Evolutionary conservation across 1,284 basidiomycete genomes (phyloP).

Genomic region (Schizophyllum commune): DNA sequence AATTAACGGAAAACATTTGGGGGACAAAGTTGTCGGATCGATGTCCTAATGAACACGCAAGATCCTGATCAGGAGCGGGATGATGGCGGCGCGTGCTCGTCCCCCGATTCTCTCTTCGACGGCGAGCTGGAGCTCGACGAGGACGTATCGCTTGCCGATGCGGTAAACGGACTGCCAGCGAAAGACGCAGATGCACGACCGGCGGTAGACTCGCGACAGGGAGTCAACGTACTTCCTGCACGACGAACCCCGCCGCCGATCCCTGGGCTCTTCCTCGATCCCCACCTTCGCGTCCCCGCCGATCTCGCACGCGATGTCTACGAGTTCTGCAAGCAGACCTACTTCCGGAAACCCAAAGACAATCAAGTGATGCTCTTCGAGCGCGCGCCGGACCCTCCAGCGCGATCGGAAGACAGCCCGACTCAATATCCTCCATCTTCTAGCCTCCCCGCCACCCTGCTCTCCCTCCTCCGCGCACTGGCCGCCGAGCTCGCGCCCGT

Average conservation of each 20-base stretch:
- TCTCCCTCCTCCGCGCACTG: constrained; percentile 44
- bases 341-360: constrained; percentile 41
- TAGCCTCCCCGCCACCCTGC: background rate
- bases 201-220: constrained; percentile 14
- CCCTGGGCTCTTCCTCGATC: constrained; percentile 56
- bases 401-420: background rate
- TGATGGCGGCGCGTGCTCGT: background rate
- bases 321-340: constrained; percentile 46
- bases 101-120: constrained; percentile 34
- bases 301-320: constrained; percentile 44
- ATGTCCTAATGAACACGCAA: background rate
- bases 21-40: background rate
- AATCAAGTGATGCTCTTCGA: constrained; percentile 76
- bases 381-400: constrained; percentile 8
- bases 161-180: too few relatives aligned
- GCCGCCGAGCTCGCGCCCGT: constrained; percentile 37
- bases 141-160: too few relatives aligned
- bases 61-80: background rate
- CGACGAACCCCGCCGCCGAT: constrained; percentile 41
- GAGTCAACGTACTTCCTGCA: constrained; percentile 4
- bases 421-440: background rate
- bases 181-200: too few relatives aligned
- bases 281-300: constrained; percentile 39
- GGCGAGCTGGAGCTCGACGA: background rate
- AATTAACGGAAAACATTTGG: background rate